Percentiles rank a stretch among this genome's conserved stretches.
Evolutionary conservation across 1,139 yeast species (phyloP).

Genomic region (Candida tunisiensis): DNA sequence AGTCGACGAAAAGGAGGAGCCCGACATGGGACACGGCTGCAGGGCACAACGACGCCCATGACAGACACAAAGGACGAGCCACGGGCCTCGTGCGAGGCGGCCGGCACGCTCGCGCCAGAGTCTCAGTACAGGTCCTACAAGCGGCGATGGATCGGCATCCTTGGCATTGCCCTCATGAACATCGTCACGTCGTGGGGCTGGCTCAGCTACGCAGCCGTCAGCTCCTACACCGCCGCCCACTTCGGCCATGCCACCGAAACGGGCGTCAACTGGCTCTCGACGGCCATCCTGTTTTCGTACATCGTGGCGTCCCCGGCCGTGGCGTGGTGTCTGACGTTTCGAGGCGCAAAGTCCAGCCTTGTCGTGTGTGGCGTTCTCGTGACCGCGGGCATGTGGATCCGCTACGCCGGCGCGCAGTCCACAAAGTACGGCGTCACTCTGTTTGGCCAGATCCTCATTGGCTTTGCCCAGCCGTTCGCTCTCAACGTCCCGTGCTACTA

Average conservation of each 20-base stretch:
- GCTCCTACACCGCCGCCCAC: conserved; percentile 11
- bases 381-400: conserved; percentile 17
- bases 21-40: too few species aligned
- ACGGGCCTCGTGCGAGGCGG: too few species aligned
- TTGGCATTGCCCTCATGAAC: conserved; percentile 15
- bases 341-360: conserved; percentile 11
- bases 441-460: conserved; percentile 20
- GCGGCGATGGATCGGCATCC: conserved; percentile 19
- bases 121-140: conserved; percentile 12
- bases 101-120: too few species aligned
- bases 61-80: too few species aligned
- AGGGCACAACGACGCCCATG: too few species aligned
- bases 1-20: too few species aligned
- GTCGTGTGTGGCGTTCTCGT: conserved; percentile 11
- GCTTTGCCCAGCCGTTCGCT: conserved; percentile 21
- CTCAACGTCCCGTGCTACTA: conserved; percentile 18
- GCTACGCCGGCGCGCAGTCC: conserved; percentile 15
- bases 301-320: conserved; percentile 15
- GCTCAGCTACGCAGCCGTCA: conserved; percentile 19
- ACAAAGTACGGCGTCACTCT: conserved; percentile 14
- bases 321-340: conserved; percentile 9
- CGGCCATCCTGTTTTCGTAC: conserved; percentile 17
- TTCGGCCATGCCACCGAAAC: conserved; percentile 11
- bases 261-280: conserved; percentile 22
- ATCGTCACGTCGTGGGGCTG: conserved; percentile 20